Conservation (phyloP, 345 rosid genomes). For the Brassica napus region DNA sequence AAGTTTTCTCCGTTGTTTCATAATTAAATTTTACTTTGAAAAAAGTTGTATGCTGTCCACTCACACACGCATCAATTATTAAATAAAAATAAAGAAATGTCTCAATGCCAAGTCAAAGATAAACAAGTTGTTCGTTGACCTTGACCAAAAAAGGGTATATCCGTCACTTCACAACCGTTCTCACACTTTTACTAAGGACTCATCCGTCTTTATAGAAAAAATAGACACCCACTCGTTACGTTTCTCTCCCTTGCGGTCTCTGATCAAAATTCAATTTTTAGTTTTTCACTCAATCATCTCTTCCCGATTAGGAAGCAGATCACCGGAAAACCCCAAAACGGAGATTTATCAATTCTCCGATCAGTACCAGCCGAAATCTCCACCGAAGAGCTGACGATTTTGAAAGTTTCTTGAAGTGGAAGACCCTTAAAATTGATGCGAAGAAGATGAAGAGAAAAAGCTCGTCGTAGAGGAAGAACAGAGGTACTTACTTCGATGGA, state of each 20-base stretch:
- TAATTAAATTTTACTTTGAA: too few relatives aligned
- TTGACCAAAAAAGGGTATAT: slow-evolving; percentile 9
- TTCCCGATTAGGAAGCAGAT: background rate
- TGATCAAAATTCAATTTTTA: slow-evolving; percentile 1
- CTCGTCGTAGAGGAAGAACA: background rate
- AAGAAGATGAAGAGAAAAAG: slow-evolving; percentile 16
- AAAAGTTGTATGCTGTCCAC: background rate
- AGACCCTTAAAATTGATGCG: background rate
- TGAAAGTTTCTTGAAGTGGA: background rate
- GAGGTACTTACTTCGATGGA: slow-evolving; percentile 31
- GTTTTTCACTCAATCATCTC: background rate
- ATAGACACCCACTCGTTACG: slow-evolving; percentile 13
- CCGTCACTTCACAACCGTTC: background rate
- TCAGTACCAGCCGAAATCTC: background rate
- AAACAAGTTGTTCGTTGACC: background rate
- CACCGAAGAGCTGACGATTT: background rate
- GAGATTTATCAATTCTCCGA: background rate
- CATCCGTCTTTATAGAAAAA: slow-evolving; percentile 22
- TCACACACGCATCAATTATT: background rate
- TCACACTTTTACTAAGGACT: background rate
- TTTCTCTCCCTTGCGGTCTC: background rate
- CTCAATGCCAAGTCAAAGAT: background rate
- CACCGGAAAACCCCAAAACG: slow-evolving; percentile 12
- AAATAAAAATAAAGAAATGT: background rate
- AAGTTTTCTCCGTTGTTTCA: too few relatives aligned